Conservation (phyloP, 768 basidiomycete genomes). For the Naganishia vishniacii region DNA sequence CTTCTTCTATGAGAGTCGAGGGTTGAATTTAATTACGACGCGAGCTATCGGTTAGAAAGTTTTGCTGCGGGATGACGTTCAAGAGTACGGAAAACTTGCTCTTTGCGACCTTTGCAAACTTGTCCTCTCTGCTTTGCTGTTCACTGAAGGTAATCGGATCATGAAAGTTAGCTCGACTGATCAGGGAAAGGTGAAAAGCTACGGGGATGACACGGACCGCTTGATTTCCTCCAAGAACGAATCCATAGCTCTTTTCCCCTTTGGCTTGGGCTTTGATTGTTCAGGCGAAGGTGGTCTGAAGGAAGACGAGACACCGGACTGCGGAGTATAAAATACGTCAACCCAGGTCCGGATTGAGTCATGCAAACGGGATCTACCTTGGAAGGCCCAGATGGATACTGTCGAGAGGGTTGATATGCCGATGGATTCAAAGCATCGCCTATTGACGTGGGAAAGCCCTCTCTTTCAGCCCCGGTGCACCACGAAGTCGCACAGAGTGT, state of each 20-base stretch:
- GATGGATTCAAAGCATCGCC: slow-evolving; percentile 6
- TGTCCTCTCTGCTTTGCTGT: slow-evolving; percentile 82
- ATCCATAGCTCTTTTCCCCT: slow-evolving; percentile 95
- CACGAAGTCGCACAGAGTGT: too few relatives aligned
- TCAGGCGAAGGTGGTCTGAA: slow-evolving; percentile 54
- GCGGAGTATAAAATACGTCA: too few relatives aligned
- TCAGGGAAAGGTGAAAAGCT: too few relatives aligned
- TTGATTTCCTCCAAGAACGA: slow-evolving; percentile 94
- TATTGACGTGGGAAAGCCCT: too few relatives aligned
- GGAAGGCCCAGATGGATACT: background rate
- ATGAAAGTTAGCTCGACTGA: too few relatives aligned
- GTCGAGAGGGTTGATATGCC: slow-evolving; percentile 27
- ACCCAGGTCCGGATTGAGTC: too few relatives aligned
- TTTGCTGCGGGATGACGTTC: background rate
- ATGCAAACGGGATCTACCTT: background rate
- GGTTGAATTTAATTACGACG: background rate
- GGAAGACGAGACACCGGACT: background rate
- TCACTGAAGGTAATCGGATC: too few relatives aligned
- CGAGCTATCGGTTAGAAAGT: background rate
- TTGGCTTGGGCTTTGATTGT: slow-evolving; percentile 58
- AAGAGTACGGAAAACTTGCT: slow-evolving; percentile 30
- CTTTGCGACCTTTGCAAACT: slow-evolving; percentile 53
- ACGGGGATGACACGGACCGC: too few relatives aligned
- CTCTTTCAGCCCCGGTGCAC: too few relatives aligned
- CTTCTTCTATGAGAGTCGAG: slow-evolving; percentile 34